A percentile compares a stretch with the other conserved stretches of the same genome.
Conservation (phyloP, 768 basidiomycete species). For the Galerina marginata region DNA sequence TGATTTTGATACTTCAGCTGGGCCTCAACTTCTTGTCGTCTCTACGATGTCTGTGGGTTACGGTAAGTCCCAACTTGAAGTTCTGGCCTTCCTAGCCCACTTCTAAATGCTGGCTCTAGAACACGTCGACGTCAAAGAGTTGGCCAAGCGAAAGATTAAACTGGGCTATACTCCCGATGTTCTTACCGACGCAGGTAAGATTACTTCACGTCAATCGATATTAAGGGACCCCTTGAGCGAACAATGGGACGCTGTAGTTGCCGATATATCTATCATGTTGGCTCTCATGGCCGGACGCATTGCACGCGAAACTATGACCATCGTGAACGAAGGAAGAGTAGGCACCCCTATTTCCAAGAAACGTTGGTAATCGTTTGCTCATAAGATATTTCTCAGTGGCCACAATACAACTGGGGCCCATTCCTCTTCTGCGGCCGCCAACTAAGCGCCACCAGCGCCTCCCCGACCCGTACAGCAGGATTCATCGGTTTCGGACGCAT, state of each 20-base stretch:
- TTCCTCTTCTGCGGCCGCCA: constrained; percentile 88
- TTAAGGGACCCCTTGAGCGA: neutral
- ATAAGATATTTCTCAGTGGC: constrained; percentile 63
- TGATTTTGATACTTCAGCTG: constrained; percentile 52
- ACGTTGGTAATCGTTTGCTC: neutral
- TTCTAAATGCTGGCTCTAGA: constrained; percentile 50
- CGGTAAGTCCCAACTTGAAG: constrained; percentile 48
- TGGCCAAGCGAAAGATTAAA: constrained; percentile 64
- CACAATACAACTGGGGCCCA: constrained; percentile 76
- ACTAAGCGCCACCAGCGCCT: constrained; percentile 56
- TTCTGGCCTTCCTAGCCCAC: neutral
- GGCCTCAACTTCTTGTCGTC: constrained; percentile 75
- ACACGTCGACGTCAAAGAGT: constrained; percentile 71
- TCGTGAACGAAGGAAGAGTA: constrained; percentile 77
- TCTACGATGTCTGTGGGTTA: constrained; percentile 95
- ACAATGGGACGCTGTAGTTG: constrained; percentile 55
- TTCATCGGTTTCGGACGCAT: constrained; percentile 98
- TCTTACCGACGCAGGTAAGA: constrained; percentile 84
- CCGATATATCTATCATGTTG: constrained; percentile 90
- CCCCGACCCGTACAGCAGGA: constrained; percentile 71
- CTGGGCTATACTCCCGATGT: constrained; percentile 95
- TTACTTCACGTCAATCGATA: no score
- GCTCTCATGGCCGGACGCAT: constrained; percentile 93
- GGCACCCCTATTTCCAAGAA: constrained; percentile 22
- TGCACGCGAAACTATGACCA: constrained; percentile 60